Conservation (phyloP, 129 eudicot species). For the Flaveria trinervia region DNA sequence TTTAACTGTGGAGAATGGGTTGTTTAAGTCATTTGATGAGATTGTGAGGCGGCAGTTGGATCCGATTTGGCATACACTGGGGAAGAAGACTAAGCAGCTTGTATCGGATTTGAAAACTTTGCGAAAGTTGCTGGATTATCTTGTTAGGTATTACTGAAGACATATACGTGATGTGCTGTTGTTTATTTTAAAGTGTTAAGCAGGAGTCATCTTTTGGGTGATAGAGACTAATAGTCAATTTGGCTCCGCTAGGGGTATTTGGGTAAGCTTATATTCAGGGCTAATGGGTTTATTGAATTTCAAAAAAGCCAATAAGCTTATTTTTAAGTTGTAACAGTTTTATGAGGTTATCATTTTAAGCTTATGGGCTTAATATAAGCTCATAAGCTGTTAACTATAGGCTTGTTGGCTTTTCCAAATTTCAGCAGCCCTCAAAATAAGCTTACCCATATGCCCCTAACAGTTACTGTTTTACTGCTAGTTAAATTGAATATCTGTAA, state of each 20-base stretch:
- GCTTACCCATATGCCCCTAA: background rate
- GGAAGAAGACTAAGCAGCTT: constrained; percentile 96
- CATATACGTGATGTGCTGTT: background rate
- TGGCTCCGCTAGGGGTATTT: constrained; percentile 8
- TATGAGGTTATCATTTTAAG: background rate
- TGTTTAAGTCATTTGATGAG: constrained; percentile 98
- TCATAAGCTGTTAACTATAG: background rate
- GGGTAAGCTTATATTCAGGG: background rate
- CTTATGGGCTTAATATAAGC: background rate
- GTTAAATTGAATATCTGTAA: no score
- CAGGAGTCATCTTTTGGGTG: constrained; percentile 2
- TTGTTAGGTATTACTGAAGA: constrained; percentile 59
- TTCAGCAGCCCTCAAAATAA: background rate
- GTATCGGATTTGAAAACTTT: constrained; percentile 91
- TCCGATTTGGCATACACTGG: constrained; percentile 95
- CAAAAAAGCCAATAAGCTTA: background rate
- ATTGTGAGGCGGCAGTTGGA: constrained; percentile 86
- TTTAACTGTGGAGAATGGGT: constrained; percentile 88
- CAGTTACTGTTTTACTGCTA: background rate
- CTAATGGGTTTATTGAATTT: background rate
- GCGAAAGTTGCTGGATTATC: constrained; percentile 90
- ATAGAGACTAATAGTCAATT: background rate
- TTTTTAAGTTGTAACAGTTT: background rate
- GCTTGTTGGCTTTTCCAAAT: background rate
- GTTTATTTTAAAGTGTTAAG: background rate